These are phyloP conservation scores for Asterionellopsis glacialis DNA, from an alignment of 108 stramenopile species.

Conservation along the genomic window DNA sequence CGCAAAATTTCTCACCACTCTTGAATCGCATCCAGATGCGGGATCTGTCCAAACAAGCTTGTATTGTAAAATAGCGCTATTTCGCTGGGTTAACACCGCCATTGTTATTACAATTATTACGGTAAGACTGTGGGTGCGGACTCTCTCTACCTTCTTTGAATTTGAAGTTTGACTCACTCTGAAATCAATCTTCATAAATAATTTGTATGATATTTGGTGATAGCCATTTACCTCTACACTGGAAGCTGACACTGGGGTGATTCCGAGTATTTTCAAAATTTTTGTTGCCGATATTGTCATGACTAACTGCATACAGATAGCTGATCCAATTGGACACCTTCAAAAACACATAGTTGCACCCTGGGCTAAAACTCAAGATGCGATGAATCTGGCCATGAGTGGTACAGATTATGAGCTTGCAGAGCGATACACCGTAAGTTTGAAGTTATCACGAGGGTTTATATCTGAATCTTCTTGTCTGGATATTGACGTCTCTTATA, in stretches of 20 bases:
- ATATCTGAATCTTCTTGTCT: background rate
- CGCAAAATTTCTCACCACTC: constrained; percentile 57
- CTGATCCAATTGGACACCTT: constrained; percentile 53
- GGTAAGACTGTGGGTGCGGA: too few species aligned
- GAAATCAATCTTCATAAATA: too few species aligned
- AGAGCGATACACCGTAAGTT: constrained; percentile 45
- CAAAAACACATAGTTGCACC: constrained; percentile 76
- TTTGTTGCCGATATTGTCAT: constrained; percentile 79
- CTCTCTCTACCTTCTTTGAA: too few species aligned
- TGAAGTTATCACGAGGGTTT: background rate
- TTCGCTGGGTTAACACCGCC: constrained; percentile 75
- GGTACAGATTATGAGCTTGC: constrained; percentile 68
- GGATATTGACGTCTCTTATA: background rate
- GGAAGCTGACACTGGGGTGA: constrained; percentile 15
- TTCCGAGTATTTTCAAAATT: constrained; percentile 22
- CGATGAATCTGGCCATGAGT: constrained; percentile 72
- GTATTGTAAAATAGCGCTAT: constrained; percentile 70
- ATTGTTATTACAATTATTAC: constrained; percentile 78
- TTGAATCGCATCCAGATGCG: constrained; percentile 70
- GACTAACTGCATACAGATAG: constrained; percentile 46
- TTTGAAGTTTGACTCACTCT: too few species aligned
- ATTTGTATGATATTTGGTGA: too few species aligned
- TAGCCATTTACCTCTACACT: constrained; percentile 56
- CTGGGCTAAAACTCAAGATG: constrained; percentile 67
- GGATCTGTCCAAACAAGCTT: constrained; percentile 62